A percentile compares a stretch with the other conserved stretches of the same genome.
Conservation (phyloP, 2,329 filamentous ascomycete species). For the Penicillium sp. region DNA sequence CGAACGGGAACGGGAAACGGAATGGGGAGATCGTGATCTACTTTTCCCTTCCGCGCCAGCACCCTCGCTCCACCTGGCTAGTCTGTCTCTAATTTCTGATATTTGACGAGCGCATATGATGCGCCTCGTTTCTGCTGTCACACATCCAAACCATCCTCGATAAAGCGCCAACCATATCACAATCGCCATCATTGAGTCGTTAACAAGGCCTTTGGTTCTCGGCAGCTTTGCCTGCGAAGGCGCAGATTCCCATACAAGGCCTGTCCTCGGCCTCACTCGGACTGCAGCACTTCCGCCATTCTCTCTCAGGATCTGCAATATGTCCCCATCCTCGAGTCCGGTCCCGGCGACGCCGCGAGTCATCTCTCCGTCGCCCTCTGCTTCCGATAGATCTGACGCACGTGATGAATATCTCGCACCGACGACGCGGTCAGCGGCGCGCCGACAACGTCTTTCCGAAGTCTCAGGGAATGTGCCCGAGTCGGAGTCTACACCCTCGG, state of each 20-base stretch:
- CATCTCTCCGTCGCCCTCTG: slow-evolving; percentile 80
- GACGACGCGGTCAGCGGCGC: slow-evolving; percentile 67
- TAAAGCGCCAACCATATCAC: slow-evolving; percentile 2
- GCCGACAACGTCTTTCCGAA: slow-evolving; percentile 50
- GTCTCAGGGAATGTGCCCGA: slow-evolving; percentile 42
- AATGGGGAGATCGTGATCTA: slow-evolving; percentile 13
- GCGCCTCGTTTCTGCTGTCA: slow-evolving; percentile 2
- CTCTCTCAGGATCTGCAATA: slow-evolving; percentile 33
- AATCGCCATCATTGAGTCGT: slow-evolving; percentile 35
- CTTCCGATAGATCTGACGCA: slow-evolving; percentile 45
- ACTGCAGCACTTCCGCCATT: slow-evolving; percentile 47
- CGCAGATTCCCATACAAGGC: slow-evolving; percentile 13
- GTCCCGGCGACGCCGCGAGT: slow-evolving; percentile 78
- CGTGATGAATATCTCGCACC: slow-evolving; percentile 66
- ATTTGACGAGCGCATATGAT: slow-evolving; percentile 5
- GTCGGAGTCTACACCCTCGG: slow-evolving; percentile 11
- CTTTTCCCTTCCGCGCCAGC: slow-evolving; percentile 9
- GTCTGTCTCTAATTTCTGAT: not conserved
- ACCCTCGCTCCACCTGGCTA: not conserved
- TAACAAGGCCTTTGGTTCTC: slow-evolving; percentile 17
- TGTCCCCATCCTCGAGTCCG: slow-evolving; percentile 47
- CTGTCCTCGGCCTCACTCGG: slow-evolving; percentile 25
- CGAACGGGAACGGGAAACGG: slow-evolving; percentile 14
- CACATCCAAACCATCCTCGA: slow-evolving; percentile 2
- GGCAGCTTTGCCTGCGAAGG: slow-evolving; percentile 24